These are phyloP conservation scores for Sporobolomyces pararoseus DNA, from an alignment of 768 basidiomycete genomes.

Conservation along the genomic window DNA sequence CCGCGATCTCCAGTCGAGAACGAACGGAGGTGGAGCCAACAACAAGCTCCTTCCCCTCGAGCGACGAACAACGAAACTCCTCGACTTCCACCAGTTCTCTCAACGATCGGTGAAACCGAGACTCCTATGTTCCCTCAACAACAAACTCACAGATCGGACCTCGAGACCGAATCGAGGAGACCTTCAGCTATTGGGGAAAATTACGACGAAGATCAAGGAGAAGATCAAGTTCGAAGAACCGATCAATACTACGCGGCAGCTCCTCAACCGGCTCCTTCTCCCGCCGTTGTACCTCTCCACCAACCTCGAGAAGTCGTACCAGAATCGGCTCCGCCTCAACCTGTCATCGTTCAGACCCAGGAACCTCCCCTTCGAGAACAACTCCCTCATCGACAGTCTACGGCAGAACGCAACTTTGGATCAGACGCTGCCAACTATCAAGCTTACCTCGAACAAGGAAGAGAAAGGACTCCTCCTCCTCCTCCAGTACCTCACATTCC, in stretches of 20 bases:
- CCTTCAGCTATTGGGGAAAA: background rate
- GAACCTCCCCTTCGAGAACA: background rate
- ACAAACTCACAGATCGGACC: background rate
- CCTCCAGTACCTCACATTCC: background rate
- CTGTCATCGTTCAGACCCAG: background rate
- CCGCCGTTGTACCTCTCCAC: background rate
- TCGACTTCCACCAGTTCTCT: no score
- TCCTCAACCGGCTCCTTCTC: background rate
- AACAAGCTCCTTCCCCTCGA: conserved; percentile 11
- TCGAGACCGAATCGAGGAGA: background rate
- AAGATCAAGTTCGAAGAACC: conserved; percentile 2
- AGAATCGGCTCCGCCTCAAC: background rate
- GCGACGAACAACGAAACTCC: no score
- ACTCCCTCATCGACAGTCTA: background rate
- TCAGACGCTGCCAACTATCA: conserved; percentile 13
- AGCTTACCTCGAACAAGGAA: conserved; percentile 24
- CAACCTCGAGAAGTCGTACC: conserved; percentile 6
- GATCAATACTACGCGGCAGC: conserved; percentile 16
- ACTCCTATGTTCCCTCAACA: conserved; percentile 9
- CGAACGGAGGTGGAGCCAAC: conserved; percentile 16
- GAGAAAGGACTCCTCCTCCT: conserved; percentile 30
- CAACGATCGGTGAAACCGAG: conserved; percentile 34
- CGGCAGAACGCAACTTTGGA: background rate
- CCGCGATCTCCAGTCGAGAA: conserved; percentile 1
- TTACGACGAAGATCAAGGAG: background rate